Base-by-base conservation (phyloP, 2,329 filamentous ascomycete species). In the Thelonectria discophora region DNA sequence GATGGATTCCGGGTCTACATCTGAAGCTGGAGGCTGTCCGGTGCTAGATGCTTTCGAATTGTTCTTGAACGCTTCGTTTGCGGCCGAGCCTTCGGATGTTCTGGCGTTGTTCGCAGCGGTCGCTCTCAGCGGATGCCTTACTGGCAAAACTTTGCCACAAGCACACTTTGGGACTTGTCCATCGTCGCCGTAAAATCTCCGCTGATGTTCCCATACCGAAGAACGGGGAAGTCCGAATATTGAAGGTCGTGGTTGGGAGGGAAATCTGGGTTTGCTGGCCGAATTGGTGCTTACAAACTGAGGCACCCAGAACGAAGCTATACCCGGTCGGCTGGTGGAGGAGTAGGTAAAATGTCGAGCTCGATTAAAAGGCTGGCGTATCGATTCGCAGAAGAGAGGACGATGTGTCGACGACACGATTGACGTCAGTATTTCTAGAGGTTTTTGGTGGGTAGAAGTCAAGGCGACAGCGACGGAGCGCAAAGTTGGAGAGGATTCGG, bases 1-100 rank as follows among this genome's bases (percentile, higher is more conserved):
- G 46, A 85, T 78, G 3, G 82, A 79, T 64, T 83, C 80, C 18
- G 69, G 57, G 34, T 74, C 69, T 11, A 46, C 43, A 15, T 66
- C 62, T 32, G 58, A 20, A n/a, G 37, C 46, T 21, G 30, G 42
- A n/a, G 65, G 24, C 15, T 67, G 64, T 12, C 54, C 62, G 39
- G 18, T 37, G 27, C 55, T 32, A 27, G 46, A 18, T 5, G 52
- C 57, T 15, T 59, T 69, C 27, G 58, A 30, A 20, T 46, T 52
- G 57, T 60, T 54, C 37, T 65, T 62, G 30, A 48, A 30, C 13
- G 57, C 27, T 54, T 69, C 63, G 20, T 60, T 62, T 24, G 61
- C 13, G 30, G 55, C 46, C 1, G 64, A 55, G 20, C 48, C n/a
- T 27, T 67, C 60, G 13, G 62, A 48, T 37, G 55, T 71, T 32